Evolutionary conservation across 345 rosid genomes (phyloP), one percentile per base, ranked within the genome.

Genomic region (Aquilaria malaccensis): DNA sequence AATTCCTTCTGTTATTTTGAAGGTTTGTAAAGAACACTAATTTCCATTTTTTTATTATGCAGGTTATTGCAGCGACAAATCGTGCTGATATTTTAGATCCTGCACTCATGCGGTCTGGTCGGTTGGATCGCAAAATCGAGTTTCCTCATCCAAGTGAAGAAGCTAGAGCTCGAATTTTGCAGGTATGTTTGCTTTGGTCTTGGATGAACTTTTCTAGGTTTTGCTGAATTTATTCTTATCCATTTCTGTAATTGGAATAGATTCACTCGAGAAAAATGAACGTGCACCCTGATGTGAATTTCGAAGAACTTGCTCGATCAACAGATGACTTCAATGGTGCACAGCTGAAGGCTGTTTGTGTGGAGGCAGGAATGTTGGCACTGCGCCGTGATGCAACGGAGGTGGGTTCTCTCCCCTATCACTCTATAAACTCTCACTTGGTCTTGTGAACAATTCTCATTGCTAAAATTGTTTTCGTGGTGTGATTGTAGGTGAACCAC

Each of bases 191-290:
- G 33, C 9, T 31, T 61, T 48, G 58, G 11, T 30, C 37, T 10
- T 6, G 60, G 31, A 13, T 10, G 45, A 15, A 37, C 52, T 12
- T 41, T 1, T 1, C n/a, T 32, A 61, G 48, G 13, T 50, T 30
- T 60, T 59, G 13, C 1, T n/a, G 33, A 45, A 45, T 57, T 15
- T 6, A 33, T 55, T 7, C 45, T 9, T 31, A 14, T 45, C 55
- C 12, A 66, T 56, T 58, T 50, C 76, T 48, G 7, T 37, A 37
- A 22, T 22, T 37, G 43, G 7, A 37, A 37, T 64, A 94, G 97
- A 95, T 95, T 66, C 99, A 91, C 82, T 95, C 99, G 6, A 85
- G 98, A 82, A 95, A 95, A 85, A 95, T 95, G 99, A 95, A 84
- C 64, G 97, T 95, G 33, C 88, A 91, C 67, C 94, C 90, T 12